Base-by-base conservation (phyloP, 129 eudicot genomes). In the Lactuca sativa region DNA sequence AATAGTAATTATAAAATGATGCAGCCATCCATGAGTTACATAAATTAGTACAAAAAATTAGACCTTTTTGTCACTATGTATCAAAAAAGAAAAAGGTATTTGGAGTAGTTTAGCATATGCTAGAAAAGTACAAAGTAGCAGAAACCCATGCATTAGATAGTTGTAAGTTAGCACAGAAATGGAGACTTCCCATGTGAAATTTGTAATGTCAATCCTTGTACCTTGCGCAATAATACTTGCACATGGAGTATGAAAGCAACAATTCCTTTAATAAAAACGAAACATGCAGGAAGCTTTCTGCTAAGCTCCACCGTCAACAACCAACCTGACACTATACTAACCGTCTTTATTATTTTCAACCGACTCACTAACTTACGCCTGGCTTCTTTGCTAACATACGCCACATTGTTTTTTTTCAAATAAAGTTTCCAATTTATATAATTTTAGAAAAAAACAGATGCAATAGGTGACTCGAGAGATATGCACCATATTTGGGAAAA, bases 321-420 rank as follows among this genome's bases (percentile, higher is more conserved):
- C 86, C 66, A 44, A 41, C 72, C 92, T 86, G 87, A 86, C 92
- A 83, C 70, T 77, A 64, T 53, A 76, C 80, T 74, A 82, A 89
- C 90, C 62, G 64, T 78, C 81, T 76, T 63, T 74, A 76, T 66
- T 83, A 61, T 66, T 80, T 75, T 70, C 80, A 77, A 67, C 87
- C 62, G 74, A 49, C 40, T 60, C 47, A 33, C 84, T 82, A 86
- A 72, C 58, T 5, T 82, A 67, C 86, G 84, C 90, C 33, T 1
- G 44, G 40, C 31, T 21, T 49, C 59, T 14, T 47, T 56, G 66
- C 85, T 82, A 82, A 62, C 58, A 14, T 84, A 64, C 78, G 73
- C 83, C 55, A n/a, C 17, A 4, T 9, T 30, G 43, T 58, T 34
- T 72, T 56, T 54, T 34, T 8, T 33, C 32, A 18, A 4, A 4